Base-by-base conservation (phyloP, 352 stramenopile species). In the Thraustochytrium striatum region DNA sequence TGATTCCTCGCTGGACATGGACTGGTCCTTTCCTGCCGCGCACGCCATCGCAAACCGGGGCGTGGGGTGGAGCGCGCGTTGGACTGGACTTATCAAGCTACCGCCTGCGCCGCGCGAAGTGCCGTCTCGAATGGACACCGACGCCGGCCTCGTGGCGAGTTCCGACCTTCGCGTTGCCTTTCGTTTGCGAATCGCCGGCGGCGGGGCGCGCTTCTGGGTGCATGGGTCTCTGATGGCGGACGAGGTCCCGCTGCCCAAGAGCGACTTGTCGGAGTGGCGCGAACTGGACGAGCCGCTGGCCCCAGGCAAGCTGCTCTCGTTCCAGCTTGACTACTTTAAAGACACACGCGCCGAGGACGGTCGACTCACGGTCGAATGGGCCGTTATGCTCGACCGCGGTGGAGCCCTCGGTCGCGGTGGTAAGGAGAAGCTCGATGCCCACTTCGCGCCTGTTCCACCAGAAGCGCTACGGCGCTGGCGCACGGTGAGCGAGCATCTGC, bases 101-200 rank as follows among this genome's bases (percentile, higher is more conserved):
- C 47, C 50, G 8, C 65, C 52, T 3, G 21, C n/a, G 0, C 32
- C 8, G 25, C 30, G 28, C 21, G 65, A 9, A 7, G 8, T 13
- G 35, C 35, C 21, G 3, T 36, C 28, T 19, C 19, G 9, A 0
- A 0, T 1, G 61, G 59, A 70, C 13, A 53, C 50, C 1, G 35
- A 70, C n/a, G 35, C 21, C 25, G 25, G 59, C 21, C 33, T 28
- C 33, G 1, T 9, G 2, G 0, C 11, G 1, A 32, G 30, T 1
- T 3, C 44, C 0, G 41, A 9, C 19, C 7, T 75, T 5, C 28
- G 52, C 1, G 8, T 75, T 9, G 44, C 28, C 21, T 62, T 75
- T 72, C 65, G 65, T 28, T 38, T 75, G 11, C 65, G 65, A 16
- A 38, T 75, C 52, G 43, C 43, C 7, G 65, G 65, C 8, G 65